A percentile compares a stretch with the other conserved stretches of the same genome.
Conservation (phyloP, 1,284 basidiomycete genomes). For the Filobasidium uniguttulatum region DNA sequence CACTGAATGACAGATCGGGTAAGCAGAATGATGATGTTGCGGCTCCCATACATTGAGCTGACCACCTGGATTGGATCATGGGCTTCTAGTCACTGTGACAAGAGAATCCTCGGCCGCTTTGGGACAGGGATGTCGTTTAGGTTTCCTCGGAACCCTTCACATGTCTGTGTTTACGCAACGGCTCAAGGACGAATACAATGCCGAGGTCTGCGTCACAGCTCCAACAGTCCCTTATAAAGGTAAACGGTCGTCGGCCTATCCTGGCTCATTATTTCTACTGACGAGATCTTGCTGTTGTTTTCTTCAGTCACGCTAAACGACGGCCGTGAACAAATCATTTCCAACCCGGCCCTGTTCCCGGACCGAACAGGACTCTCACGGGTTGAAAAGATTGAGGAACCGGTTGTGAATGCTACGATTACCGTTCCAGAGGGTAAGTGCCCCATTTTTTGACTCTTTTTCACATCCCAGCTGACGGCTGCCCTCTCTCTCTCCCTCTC, state of each 20-base stretch:
- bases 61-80: too few relatives aligned
- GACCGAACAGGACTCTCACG: too few relatives aligned
- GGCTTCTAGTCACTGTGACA: constrained; percentile 73
- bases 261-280: neutral
- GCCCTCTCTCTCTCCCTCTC: neutral
- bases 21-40: neutral
- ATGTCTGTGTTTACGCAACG: constrained; percentile 85
- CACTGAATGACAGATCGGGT: constrained; percentile 32
- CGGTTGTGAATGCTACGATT: constrained; percentile 73
- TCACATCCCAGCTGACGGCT: too few relatives aligned
- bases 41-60: neutral
- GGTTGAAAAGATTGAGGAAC: constrained; percentile 69
- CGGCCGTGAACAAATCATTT: constrained; percentile 51
- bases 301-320: constrained; percentile 54
- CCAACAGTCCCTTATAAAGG: constrained; percentile 87
- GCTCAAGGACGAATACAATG: constrained; percentile 90
- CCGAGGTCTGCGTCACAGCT: constrained; percentile 76
- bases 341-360: constrained; percentile 87
- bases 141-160: constrained; percentile 89
- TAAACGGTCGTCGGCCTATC: constrained; percentile 29
- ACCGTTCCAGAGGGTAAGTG: constrained; percentile 70
- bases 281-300: constrained; percentile 1
- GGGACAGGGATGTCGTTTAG: constrained; percentile 87
- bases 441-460: too few relatives aligned
- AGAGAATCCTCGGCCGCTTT: constrained; percentile 86